Conservation (phyloP, 2,329 filamentous ascomycete species). For the Zopfia rhizophila region DNA sequence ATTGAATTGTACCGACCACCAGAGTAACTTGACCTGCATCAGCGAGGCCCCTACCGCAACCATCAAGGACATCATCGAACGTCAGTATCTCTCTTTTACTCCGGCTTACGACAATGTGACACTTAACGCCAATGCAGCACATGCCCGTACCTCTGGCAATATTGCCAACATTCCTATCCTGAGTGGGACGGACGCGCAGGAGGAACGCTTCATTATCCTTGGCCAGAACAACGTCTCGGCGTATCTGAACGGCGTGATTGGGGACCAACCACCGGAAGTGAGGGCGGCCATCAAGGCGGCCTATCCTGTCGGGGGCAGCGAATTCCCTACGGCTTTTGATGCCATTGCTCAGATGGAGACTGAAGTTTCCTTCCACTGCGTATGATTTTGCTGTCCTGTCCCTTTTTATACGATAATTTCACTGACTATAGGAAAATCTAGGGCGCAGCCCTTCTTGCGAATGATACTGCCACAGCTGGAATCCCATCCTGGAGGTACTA, state of each 20-base stretch:
- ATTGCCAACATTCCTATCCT: slow-evolving; percentile 40
- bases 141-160: slow-evolving; percentile 27
- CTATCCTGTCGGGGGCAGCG: slow-evolving; percentile 31
- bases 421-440: neutral
- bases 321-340: slow-evolving; percentile 29
- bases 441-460: slow-evolving; percentile 29
- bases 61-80: slow-evolving; percentile 31
- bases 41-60: slow-evolving; percentile 27
- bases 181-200: slow-evolving; percentile 37
- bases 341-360: slow-evolving; percentile 28
- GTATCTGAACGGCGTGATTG: slow-evolving; percentile 16
- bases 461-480: slow-evolving; percentile 32
- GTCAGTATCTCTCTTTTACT: slow-evolving; percentile 30
- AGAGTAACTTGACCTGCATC: slow-evolving; percentile 35
- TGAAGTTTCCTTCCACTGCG: slow-evolving; percentile 33
- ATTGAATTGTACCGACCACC: slow-evolving; percentile 33
- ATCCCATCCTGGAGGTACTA: slow-evolving; percentile 39
- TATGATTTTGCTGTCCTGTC: too few species aligned
- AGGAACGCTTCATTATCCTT: slow-evolving; percentile 36
- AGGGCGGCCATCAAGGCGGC: slow-evolving; percentile 17
- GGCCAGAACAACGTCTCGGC: slow-evolving; percentile 26
- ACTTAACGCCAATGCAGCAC: slow-evolving; percentile 26
- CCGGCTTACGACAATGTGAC: slow-evolving; percentile 36
- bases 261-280: slow-evolving; percentile 24
- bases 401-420: neutral